Percentiles rank a stretch among this genome's conserved stretches.
phyloP scores from a whole-genome alignment of 805 yeast species.

The Kuraishia piskuri region DNA sequence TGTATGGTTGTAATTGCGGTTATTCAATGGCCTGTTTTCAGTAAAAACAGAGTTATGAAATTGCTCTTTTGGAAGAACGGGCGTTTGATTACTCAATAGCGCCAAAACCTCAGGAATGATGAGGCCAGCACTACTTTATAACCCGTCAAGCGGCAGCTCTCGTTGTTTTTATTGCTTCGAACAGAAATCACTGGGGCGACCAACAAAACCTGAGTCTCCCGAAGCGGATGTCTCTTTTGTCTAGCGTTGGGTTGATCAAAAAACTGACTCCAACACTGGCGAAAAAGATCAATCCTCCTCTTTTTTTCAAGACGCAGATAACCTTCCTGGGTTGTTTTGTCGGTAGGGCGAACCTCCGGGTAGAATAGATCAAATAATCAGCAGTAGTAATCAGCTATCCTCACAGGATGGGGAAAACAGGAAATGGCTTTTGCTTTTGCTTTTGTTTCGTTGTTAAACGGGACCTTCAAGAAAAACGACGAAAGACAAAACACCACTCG shows the following conservation, averaged over 20 bases:
- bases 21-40: background rate
- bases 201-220: conserved; percentile 1
- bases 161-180: conserved; percentile 18
- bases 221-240: background rate
- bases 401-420: background rate
- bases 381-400: background rate
- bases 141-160: conserved; percentile 45
- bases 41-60: background rate
- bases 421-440: background rate
- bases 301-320: background rate
- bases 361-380: background rate
- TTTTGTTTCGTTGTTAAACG: too few relatives aligned
- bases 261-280: background rate
- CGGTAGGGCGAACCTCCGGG: conserved; percentile 1
- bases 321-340: background rate
- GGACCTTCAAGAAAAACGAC: background rate
- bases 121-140: conserved; percentile 7
- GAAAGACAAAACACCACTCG: background rate
- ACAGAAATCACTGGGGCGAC: conserved; percentile 4
- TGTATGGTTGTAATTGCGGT: too few relatives aligned
- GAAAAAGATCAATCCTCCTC: background rate
- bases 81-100: background rate
- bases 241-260: background rate
- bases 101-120: background rate
- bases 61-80: background rate